phyloP scores from a whole-genome alignment of 495 filamentous ascomycete genomes.

The Penicillium bovifimosum region DNA sequence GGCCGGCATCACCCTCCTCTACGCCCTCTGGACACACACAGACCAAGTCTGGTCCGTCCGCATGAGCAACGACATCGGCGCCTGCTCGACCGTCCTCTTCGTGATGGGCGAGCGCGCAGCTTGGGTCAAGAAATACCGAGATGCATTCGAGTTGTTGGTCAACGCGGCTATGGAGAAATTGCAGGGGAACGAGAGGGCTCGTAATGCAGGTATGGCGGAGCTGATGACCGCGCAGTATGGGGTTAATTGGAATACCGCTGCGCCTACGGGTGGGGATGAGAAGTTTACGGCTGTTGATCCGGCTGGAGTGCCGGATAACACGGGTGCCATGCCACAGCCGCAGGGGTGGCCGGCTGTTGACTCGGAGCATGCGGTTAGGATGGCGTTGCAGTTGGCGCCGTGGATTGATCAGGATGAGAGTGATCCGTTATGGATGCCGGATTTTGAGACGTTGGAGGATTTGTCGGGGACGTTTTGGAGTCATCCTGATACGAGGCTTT shows the following conservation, averaged over 20 bases:
- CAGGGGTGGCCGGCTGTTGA: conserved; percentile 12
- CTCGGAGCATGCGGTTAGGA: conserved; percentile 35
- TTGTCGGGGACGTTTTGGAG: conserved; percentile 35
- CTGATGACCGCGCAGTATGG: conserved; percentile 39
- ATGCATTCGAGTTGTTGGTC: conserved; percentile 49
- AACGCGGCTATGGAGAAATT: conserved; percentile 52
- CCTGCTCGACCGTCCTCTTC: conserved; percentile 49
- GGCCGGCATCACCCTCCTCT: conserved; percentile 48
- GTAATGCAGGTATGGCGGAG: conserved; percentile 37
- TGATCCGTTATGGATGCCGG: conserved; percentile 43
- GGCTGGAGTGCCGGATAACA: conserved; percentile 11
- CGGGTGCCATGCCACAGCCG: conserved; percentile 3
- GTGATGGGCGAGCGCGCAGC: conserved; percentile 50
- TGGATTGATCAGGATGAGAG: conserved; percentile 43
- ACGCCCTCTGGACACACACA: conserved; percentile 44
- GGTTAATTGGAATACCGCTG: conserved; percentile 8
- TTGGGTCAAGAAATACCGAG: conserved; percentile 50
- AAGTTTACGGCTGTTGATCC: conserved; percentile 12
- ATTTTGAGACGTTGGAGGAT: conserved; percentile 42
- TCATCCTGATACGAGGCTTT: conserved; percentile 27
- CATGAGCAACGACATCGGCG: conserved; percentile 50
- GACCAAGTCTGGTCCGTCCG: conserved; percentile 47
- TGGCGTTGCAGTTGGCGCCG: conserved; percentile 42
- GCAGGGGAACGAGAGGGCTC: conserved; percentile 34
- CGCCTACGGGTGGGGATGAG: conserved; percentile 14